Percentiles rank a stretch among this genome's conserved stretches.
These are phyloP conservation scores for Fomes fomentarius DNA, from an alignment of 1,284 basidiomycete species.

Conservation along the genomic window DNA sequence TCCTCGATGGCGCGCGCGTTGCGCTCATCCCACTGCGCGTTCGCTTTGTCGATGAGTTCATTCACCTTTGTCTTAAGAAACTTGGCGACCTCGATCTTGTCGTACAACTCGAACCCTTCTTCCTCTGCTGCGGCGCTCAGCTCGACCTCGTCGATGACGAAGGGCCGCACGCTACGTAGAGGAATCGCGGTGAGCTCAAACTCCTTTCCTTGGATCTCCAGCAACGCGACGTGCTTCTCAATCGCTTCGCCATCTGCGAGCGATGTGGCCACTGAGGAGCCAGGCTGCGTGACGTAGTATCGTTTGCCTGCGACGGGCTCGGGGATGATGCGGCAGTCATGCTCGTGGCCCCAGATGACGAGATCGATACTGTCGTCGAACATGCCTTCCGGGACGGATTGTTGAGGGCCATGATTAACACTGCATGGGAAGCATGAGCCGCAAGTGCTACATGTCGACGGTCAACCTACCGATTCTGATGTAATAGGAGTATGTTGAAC, in stretches of 20 bases:
- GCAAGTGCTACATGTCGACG: not conserved
- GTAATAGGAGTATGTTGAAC: conserved; percentile 94
- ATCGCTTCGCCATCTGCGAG: conserved; percentile 89
- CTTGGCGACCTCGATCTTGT: conserved; percentile 82
- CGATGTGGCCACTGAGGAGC: conserved; percentile 93
- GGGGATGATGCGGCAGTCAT: conserved; percentile 93
- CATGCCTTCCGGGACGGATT: conserved; percentile 93
- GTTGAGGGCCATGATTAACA: conserved; percentile 91
- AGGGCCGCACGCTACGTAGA: conserved; percentile 91
- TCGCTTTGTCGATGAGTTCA: conserved; percentile 78
- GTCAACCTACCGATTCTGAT: conserved; percentile 91
- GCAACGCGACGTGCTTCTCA: conserved; percentile 90
- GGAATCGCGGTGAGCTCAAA: conserved; percentile 87
- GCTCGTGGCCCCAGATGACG: conserved; percentile 98
- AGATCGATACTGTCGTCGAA: conserved; percentile 96
- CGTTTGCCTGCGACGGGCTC: conserved; percentile 90
- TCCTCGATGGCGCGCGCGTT: conserved; percentile 67
- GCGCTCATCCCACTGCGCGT: conserved; percentile 78
- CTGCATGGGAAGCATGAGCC: conserved; percentile 45
- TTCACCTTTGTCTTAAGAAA: conserved; percentile 82
- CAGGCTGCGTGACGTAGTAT: conserved; percentile 94
- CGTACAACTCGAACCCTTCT: conserved; percentile 74
- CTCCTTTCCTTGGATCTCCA: conserved; percentile 85
- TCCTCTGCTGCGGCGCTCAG: conserved; percentile 79
- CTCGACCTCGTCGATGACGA: conserved; percentile 87